Base-by-base conservation (phyloP, 2,329 filamentous ascomycete species). In the Fusarium sp. region DNA sequence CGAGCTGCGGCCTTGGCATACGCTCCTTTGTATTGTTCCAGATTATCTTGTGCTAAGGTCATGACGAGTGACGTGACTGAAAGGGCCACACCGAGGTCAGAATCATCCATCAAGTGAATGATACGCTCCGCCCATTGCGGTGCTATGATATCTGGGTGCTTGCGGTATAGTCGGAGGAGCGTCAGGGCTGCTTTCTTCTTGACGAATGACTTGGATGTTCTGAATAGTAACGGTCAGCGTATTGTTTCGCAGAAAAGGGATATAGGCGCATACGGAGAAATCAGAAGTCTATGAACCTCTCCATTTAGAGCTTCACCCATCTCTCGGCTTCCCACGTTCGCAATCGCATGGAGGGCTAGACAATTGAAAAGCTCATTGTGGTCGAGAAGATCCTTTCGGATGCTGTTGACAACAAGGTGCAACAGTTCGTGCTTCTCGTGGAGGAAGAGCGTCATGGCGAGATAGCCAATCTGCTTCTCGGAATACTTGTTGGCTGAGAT, bases 171-270 rank as follows among this genome's bases (percentile, higher is more conserved):
- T 55, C 96, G 92, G 55, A 99, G 87, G 35, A 99, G 86, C 1
- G 96, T 99, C 52, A 99, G 83, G 8, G 96, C 96, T 2, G 96
- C 95, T 85, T 99, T 99, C 83, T 99, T 99, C 86, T 99, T 99
- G 62, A 99, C 96, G 73, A 99, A 99, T 0, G 96, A 90, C 80
- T 98, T 99, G 1, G 95, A 98, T 9, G 84, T 84, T 46, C 83
- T 68, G 22, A 7, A 22, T 24, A 22, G 19, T 14, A 40, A 64
- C 17, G 60, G 62, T 65, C 47, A 71, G 56, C 35, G 33, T 11
- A 14, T 40, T 35, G 24, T 26, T 46, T 52, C 19, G 47, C 35
- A 33, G 19, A 35, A 52, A 39, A 30, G 32, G 37, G 20, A 22
- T 48, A 47, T 45, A 20, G 19, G 56, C 56, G 86, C 92, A 75